Base-by-base conservation (phyloP, 495 filamentous ascomycete species). In the Viridothelium virens region DNA sequence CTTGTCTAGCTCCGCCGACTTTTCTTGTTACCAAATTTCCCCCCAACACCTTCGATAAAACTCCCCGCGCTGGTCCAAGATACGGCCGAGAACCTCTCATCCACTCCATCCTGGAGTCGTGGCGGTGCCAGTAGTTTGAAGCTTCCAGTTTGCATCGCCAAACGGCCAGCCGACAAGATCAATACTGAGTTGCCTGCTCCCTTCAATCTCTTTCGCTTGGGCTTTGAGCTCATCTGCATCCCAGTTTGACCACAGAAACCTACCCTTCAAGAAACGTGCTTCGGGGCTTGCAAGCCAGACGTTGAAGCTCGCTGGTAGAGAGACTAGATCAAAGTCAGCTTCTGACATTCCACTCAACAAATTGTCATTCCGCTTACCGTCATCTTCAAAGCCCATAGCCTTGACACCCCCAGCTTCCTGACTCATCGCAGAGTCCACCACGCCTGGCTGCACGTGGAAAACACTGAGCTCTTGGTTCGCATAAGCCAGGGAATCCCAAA, bases 141-240 rank as follows among this genome's bases (percentile, higher is more conserved):
- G 25, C 5, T 2, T 53, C 48, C 48, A 53, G 2, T 12, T 18
- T 5, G 48, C 9, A 12, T 53, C 16, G 12, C 61, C 44, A 64
- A 64, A 64, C 46, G 64, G 56, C 68, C 64, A 69, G 7, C 64
- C 68, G 31, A 44, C 66, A 34, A 66, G 59, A 2, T 25, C 61
- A 38, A 66, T 38, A 14, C 64, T 66, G 11, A 69, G 61, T 36
- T 66, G 18, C 2, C 12, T 39, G 16, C 68, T 66, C 37, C 11
- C 65, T 61, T 73, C 68, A 69, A 84, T 80, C 71, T 81, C 74
- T 11, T 77, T 71, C 34, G 67, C 72, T 63, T 69, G 69, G 3
- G 69, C 71, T 67, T 80, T 77, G 31, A 85, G 71, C 73, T 85
- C 81, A n/a, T 81, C 74, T 10, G 82, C 79, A 73, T 85, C 82